Evolutionary conservation across 2,329 filamentous ascomycete species (phyloP), one percentile per base, ranked within the genome.

Genomic region (Colletotrichum sp.): DNA sequence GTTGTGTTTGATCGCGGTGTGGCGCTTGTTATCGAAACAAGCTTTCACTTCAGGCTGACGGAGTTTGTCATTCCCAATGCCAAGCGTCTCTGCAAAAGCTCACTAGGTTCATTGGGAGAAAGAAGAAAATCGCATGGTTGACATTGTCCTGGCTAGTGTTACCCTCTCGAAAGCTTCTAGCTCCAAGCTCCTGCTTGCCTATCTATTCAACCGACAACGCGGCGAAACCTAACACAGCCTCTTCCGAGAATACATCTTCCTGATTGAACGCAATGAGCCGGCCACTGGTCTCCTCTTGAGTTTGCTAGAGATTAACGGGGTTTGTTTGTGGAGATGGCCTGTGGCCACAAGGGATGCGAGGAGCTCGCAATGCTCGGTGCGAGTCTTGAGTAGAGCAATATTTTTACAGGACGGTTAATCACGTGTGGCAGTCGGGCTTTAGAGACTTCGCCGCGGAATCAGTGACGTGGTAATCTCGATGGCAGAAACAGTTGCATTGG

Each of bases 391-490:
- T 21, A 21, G n/a, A 52, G 44, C 44, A 49, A 21, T 13, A 3
- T 49, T 49, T 21, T 12, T 4, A 49, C 44, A 21, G 44, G 18
- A n/a, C 18, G 0, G 6, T 0, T 44, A 4, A 44, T 6, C 39
- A 44, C 18, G 39, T n/a, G 18, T 44, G 26, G 6, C 26, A 28
- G 6, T 2, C 26, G 26, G 26, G 2, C 6, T 28, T 28, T 28
- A 12, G 3, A 10, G 1, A n/a, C 5, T 10, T 44, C 39, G 2
- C 39, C 39, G 9, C 39, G 39, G 18, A n/a, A n/a, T 44, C 39
- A 3, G 39, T n/a, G 9, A 44, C 5, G 39, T 4, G 39, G 6
- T n/a, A 12, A n/a, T 6, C 18, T 6, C 1, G 1, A 0, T 44
- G 9, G 1, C 5, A 44, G 2, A 12, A 44, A n/a, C 5, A n/a